A percentile compares a stretch with the other conserved stretches of the same genome.
Conservation (phyloP, 257 asterid species). For the Nicotiana attenuata region DNA sequence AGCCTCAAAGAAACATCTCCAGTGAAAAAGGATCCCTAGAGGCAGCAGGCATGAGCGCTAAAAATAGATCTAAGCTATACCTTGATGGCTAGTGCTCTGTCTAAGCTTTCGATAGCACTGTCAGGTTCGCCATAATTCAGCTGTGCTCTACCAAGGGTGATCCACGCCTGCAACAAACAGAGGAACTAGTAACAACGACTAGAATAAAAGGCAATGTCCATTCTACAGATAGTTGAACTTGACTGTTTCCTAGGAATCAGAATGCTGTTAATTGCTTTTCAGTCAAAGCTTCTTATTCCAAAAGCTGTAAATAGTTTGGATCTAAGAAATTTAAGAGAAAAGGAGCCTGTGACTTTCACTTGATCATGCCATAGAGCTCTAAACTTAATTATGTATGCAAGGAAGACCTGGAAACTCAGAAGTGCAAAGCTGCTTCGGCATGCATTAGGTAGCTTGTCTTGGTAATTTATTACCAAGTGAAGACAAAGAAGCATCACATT, state of each 20-base stretch:
- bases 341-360: neutral
- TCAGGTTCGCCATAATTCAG: conserved; percentile 91
- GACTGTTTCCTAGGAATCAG: neutral
- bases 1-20: neutral
- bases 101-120: conserved; percentile 74
- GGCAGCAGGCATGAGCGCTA: neutral
- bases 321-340: neutral
- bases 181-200: neutral
- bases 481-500: neutral
- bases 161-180: conserved; percentile 61
- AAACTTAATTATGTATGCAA: neutral
- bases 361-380: neutral
- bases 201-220: neutral
- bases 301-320: neutral
- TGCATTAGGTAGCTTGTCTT: neutral
- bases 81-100: conserved; percentile 75
- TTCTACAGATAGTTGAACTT: neutral
- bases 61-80: conserved; percentile 21
- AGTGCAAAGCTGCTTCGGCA: neutral
- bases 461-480: neutral
- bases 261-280: neutral
- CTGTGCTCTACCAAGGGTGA: conserved; percentile 90
- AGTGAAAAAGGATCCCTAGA: neutral
- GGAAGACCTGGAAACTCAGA: neutral
- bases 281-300: neutral